A percentile compares a stretch with the other conserved stretches of the same genome.
Evolutionary conservation across 768 basidiomycete genomes (phyloP).

Genomic region (Rhodotorula graminis): DNA sequence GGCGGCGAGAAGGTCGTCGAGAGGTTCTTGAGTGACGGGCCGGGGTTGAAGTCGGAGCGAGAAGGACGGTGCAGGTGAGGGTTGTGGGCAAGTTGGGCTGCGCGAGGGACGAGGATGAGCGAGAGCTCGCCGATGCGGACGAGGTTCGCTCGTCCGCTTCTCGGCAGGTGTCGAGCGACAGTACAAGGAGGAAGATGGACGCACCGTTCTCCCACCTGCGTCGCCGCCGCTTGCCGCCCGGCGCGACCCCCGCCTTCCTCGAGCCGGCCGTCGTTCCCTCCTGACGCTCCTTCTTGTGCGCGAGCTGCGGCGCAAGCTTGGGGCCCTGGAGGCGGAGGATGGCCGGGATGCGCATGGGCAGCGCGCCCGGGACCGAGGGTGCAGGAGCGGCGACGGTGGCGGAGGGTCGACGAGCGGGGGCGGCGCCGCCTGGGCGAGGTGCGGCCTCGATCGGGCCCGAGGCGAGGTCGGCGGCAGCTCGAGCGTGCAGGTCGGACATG

Average conservation of each 20-base stretch:
- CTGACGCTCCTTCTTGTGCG: not conserved
- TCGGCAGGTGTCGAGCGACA: not conserved
- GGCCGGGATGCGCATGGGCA: slow-evolving; percentile 22
- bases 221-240: slow-evolving; percentile 10
- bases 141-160: not conserved
- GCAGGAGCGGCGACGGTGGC: not conserved
- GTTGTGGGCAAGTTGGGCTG: slow-evolving; percentile 34
- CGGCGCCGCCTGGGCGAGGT: not conserved
- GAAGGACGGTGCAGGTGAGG: slow-evolving; percentile 32
- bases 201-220: slow-evolving; percentile 35
- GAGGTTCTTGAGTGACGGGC: slow-evolving; percentile 12
- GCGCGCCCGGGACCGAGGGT: not conserved
- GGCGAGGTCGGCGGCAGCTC: not conserved
- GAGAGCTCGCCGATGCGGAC: too few species aligned
- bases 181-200: not conserved
- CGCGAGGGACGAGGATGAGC: not conserved
- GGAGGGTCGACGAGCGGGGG: not conserved
- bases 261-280: not conserved
- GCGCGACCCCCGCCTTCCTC: not conserved
- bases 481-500: not conserved
- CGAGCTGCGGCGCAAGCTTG: not conserved
- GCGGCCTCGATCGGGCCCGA: not conserved
- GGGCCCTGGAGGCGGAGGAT: slow-evolving; percentile 9
- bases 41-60: slow-evolving; percentile 19
- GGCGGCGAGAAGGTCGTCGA: slow-evolving; percentile 27